These are phyloP conservation scores for Myriosclerotinia curreyana DNA, from an alignment of 2,329 filamentous ascomycete species.

Conservation along the genomic window DNA sequence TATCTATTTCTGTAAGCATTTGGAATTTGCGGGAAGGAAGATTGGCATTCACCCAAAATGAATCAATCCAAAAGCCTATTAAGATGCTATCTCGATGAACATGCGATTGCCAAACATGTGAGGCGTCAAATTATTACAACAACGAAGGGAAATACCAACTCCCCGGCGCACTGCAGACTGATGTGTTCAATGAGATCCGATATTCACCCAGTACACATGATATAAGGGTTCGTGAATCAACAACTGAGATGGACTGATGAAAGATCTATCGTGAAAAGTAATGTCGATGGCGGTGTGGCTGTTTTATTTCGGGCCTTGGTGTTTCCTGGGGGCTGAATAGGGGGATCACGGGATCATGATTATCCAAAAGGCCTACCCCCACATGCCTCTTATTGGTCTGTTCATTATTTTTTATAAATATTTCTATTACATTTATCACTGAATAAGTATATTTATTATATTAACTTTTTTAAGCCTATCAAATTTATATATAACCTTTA, in stretches of 20 bases:
- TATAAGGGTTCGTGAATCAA: neutral
- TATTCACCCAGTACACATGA: too few relatives aligned
- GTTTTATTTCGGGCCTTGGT: too few relatives aligned
- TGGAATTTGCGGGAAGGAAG: too few relatives aligned
- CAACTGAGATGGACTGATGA: neutral
- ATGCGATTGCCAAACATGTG: neutral
- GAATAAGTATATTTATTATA: too few relatives aligned
- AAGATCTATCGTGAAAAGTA: neutral
- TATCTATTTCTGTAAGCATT: neutral
- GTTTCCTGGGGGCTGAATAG: too few relatives aligned
- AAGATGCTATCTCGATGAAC: neutral
- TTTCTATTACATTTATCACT: too few relatives aligned
- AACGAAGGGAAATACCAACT: neutral
- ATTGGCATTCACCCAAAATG: neutral
- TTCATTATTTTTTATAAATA: too few relatives aligned
- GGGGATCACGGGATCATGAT: slow-evolving; percentile 11
- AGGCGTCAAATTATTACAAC: neutral
- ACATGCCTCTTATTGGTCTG: too few relatives aligned
- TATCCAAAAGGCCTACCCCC: too few relatives aligned
- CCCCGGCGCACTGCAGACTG: neutral
- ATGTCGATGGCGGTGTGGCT: neutral
- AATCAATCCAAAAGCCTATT: neutral
- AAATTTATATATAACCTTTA: too few relatives aligned
- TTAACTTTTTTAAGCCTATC: too few relatives aligned
- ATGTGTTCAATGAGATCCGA: neutral